phyloP scores from a whole-genome alignment of 2,329 filamentous ascomycete genomes.

The Didymosphaeria variabile region DNA sequence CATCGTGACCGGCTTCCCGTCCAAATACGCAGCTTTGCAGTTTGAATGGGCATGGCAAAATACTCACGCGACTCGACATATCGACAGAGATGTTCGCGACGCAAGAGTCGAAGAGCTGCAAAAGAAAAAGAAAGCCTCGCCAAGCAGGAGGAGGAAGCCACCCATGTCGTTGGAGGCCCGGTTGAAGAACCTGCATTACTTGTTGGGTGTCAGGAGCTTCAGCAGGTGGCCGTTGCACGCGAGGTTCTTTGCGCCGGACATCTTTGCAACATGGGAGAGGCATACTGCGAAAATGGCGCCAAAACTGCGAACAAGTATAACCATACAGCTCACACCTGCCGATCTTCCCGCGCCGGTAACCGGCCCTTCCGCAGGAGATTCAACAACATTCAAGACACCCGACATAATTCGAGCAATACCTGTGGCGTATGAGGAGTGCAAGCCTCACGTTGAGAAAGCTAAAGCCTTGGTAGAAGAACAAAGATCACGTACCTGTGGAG shows the following conservation, averaged over 20 bases:
- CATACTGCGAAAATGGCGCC: conserved; percentile 45
- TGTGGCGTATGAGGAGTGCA: conserved; percentile 61
- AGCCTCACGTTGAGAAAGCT: conserved; percentile 63
- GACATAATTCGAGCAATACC: conserved; percentile 55
- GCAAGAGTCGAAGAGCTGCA: conserved; percentile 46
- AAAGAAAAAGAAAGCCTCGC: conserved; percentile 39
- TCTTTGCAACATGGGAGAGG: conserved; percentile 74
- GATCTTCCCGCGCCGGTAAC: conserved; percentile 33
- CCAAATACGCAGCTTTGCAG: conserved; percentile 85
- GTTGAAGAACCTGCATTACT: conserved; percentile 80
- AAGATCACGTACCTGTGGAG: conserved; percentile 50
- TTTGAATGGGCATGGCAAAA: conserved; percentile 99
- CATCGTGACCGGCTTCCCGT: conserved; percentile 88
- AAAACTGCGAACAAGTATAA: conserved; percentile 38
- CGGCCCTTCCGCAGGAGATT: conserved; percentile 20
- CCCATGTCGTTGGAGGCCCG: conserved; percentile 72
- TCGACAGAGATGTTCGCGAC: conserved; percentile 59
- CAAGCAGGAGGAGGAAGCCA: conserved; percentile 56
- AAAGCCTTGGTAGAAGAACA: conserved; percentile 36
- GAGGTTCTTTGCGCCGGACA: conserved; percentile 78
- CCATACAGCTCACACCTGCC: conserved; percentile 41
- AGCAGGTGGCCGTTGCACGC: conserved; percentile 81
- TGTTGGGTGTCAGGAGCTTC: conserved; percentile 83
- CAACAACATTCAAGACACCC: conserved; percentile 28
- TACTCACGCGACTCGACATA: conserved; percentile 80